Base-by-base conservation (phyloP, 179 eudicot species). In the Silene vulgaris region DNA sequence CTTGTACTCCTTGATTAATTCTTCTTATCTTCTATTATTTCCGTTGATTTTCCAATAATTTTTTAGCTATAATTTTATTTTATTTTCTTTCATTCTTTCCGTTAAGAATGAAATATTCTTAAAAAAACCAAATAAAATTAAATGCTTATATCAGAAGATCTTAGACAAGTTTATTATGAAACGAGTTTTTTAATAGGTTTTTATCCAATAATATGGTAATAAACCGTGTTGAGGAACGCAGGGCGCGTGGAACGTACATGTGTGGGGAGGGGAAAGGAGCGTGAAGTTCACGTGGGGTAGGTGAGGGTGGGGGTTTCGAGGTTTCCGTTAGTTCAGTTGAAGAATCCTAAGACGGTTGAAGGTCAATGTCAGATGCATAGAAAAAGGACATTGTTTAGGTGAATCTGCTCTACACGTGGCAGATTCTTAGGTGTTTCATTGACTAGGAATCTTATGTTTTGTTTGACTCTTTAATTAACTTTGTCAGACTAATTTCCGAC, bases 351-450 rank as follows among this genome's bases (percentile, higher is more conserved):
- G 59, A 52, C 59, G 11, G 26, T 20, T 43, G 4, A 19, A 69
- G 9, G 73, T 69, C 73, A 69, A 69, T 69, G 60, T 69, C 73
- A 69, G 73, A 45, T 69, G 73, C 60, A 69, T 69, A 21, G 60
- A 69, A 69, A 69, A 69, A 69, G 59, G 73, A 21, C 60, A 69
- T 9, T 0, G 59, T 20, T 16, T 69, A 20, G 32, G 73, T 45
- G 45, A 37, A 26, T 69, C 59, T 69, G 17, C 8, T 68, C 0
- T 21, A 69, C 73, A 69, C 73, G 73, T 69, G 73, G 59, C 73
- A 45, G 16, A 3, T 17, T 68, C 1, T 37, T 9, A 68, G 28
- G 9, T 5, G 54, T 23, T 20, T 21, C 50, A 19, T 69, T 45
- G 73, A 69, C 73, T 23, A 26, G 13, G 59, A 40, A 23, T 43